Evolutionary conservation across 75 land plant species (phyloP), one percentile per base, ranked within the genome.

Genomic region (Picea glauca): DNA sequence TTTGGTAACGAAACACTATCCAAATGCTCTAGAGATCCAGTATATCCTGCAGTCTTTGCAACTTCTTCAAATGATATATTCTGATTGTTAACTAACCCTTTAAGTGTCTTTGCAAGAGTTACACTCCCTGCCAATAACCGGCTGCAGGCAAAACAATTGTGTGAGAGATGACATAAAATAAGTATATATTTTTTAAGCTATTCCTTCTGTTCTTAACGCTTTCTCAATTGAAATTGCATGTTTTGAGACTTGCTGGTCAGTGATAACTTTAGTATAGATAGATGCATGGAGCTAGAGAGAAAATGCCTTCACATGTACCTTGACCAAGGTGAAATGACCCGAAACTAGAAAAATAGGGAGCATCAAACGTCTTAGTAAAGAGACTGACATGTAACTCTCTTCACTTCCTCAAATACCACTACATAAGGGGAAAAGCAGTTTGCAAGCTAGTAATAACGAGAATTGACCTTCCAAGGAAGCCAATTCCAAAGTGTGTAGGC

Each of bases 401-500:
- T 33, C 46, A 38, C 72, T 13, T 32, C 32, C 32, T 43, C 31
- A 38, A 18, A 68, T 68, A 38, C 32, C 4, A 20, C 4, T 35
- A 38, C 2, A 38, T 7, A 18, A 68, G 13, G 38, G 38, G 3
- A 33, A 38, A 68, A 38, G 0, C 18, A 18, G 72, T 68, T n/a
- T 43, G 38, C n/a, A 17, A 38, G 72, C n/a, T 68, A 17, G n/a
- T 68, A 8, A 68, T 12, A 68, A 4, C 30, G 33, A 61, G 76
- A 4, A 26, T 60, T 80, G 33, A 94, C 97, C 97, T 94, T 84
- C 99, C 99, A 78, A 96, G 85, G 80, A 98, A 96, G 83, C 99
- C 88, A 74, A 96, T 92, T 17, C 99, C 99, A 84, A 92, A 96
- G 8, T 98, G 91, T 58, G 99, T 94, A 32, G 99, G 99, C 85